These are phyloP conservation scores for Hyaloscypha hepaticicola DNA, from an alignment of 495 filamentous ascomycete genomes.

Conservation along the genomic window DNA sequence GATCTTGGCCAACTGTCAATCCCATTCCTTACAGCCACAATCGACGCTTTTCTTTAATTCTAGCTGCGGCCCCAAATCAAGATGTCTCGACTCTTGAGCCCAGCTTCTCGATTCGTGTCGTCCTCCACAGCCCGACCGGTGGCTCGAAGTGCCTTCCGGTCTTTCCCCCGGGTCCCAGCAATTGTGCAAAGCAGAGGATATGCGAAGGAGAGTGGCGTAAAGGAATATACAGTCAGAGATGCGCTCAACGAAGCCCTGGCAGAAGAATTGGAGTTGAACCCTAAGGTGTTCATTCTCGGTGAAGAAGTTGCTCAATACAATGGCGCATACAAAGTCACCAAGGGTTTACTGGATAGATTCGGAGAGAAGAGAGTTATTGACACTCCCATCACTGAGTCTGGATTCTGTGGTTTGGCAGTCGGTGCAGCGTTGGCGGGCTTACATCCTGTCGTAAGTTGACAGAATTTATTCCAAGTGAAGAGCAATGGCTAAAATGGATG, in stretches of 20 bases:
- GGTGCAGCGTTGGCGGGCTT: constrained; percentile 92
- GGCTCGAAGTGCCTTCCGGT: constrained; percentile 51
- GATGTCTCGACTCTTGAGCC: constrained; percentile 77
- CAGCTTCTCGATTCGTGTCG: constrained; percentile 72
- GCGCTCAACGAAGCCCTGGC: constrained; percentile 96
- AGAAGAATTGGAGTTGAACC: constrained; percentile 92
- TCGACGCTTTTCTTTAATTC: constrained; percentile 29
- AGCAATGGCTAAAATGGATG: constrained; percentile 10
- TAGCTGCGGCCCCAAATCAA: constrained; percentile 27
- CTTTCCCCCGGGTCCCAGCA: constrained; percentile 42
- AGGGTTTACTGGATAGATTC: constrained; percentile 93
- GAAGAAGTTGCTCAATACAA: constrained; percentile 99
- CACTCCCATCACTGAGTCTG: constrained; percentile 95
- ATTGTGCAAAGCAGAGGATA: constrained; percentile 50
- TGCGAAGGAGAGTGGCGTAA: constrained; percentile 60
- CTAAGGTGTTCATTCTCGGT: constrained; percentile 91
- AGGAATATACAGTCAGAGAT: constrained; percentile 95
- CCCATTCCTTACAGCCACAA: constrained; percentile 17
- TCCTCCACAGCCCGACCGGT: constrained; percentile 55
- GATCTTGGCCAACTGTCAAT: not conserved
- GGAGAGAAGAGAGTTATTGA: constrained; percentile 97
- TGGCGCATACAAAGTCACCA: constrained; percentile 99
- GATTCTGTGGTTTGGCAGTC: constrained; percentile 89
- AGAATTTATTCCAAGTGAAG: constrained; percentile 7
- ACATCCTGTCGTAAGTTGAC: constrained; percentile 80